Base-by-base conservation (phyloP, 2,329 filamentous ascomycete species). In the Thelonectria olida region DNA sequence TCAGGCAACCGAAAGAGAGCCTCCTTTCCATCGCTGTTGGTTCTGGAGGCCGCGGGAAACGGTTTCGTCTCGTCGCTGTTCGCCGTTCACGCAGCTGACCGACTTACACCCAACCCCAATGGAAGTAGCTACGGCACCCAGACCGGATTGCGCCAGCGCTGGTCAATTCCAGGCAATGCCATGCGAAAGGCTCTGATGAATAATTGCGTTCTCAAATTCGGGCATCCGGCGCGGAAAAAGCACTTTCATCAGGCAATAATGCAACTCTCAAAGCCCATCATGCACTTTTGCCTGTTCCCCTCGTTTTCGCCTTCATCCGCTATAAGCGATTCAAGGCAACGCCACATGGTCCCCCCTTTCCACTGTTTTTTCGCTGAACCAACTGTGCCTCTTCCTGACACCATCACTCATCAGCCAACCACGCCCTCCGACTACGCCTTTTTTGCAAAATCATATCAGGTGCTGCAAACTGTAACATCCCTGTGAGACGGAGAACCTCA, bases 171-270 rank as follows among this genome's bases (percentile, higher is more conserved):
- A 44, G 34, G 39, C 38, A 22, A 41, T 44, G 23, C 34, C 25
- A 22, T 22, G 38, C 52, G 52, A 45, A 45, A 23, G 42, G 42
- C 42, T 17, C 13, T 25, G 42, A 20, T 45, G 42, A 27, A 45
- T 45, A 41, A 49, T 27, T 17, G 15, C 19, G 3, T 47, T 54
- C 31, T 28, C 17, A 41, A 31, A 45, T 17, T 53, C 51, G 50
- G 57, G 15, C 44, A 34, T 45, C 38, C 51, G 51, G 57, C 50
- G 56, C 44, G 56, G 50, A 54, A 28, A 54, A 17, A 34, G 41
- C 52, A 54, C 27, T 27, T 34, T 25, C 39, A 45, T 25, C 20
- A 20, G 52, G 22, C 53, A 27, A n/a, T 41, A 36, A 48, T 59
- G 49, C 31, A 54, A 59, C 27, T 23, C 45, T 42, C 38, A 23